Conservation (phyloP, 441 rosid genomes). For the Adansonia rubrostipa region DNA sequence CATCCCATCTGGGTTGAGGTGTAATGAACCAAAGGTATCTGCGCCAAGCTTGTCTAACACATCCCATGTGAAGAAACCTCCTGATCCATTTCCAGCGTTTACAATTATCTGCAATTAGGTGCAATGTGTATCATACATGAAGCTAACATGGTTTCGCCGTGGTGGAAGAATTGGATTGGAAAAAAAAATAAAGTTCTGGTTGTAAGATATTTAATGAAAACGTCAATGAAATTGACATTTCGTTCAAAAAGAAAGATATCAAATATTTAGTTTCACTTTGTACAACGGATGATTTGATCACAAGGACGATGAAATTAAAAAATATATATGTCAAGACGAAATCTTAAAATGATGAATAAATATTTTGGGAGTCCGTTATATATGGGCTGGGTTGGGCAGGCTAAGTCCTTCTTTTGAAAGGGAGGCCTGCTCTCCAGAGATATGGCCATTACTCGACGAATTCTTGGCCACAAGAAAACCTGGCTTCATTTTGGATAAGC, state of each 20-base stretch:
- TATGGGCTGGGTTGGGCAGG: neutral
- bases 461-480: neutral
- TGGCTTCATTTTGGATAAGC: neutral
- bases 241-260: too few relatives aligned
- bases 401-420: neutral
- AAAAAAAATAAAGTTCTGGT: too few relatives aligned
- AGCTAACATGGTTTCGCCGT: too few relatives aligned
- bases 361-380: neutral
- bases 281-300: too few relatives aligned
- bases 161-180: too few relatives aligned
- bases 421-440: neutral
- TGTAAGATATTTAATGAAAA: too few relatives aligned
- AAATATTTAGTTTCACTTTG: too few relatives aligned
- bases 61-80: slow-evolving; percentile 90
- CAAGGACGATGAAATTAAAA: too few relatives aligned
- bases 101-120: slow-evolving; percentile 67
- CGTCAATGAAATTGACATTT: too few relatives aligned
- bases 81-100: slow-evolving; percentile 93
- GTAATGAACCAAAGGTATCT: slow-evolving; percentile 81
- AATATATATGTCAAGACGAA: neutral
- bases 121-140: neutral
- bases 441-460: neutral
- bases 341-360: neutral
- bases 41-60: slow-evolving; percentile 92
- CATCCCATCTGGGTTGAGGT: slow-evolving; percentile 88